phyloP scores from a whole-genome alignment of 768 basidiomycete species.

The Omphalotus guepiniiformis region DNA sequence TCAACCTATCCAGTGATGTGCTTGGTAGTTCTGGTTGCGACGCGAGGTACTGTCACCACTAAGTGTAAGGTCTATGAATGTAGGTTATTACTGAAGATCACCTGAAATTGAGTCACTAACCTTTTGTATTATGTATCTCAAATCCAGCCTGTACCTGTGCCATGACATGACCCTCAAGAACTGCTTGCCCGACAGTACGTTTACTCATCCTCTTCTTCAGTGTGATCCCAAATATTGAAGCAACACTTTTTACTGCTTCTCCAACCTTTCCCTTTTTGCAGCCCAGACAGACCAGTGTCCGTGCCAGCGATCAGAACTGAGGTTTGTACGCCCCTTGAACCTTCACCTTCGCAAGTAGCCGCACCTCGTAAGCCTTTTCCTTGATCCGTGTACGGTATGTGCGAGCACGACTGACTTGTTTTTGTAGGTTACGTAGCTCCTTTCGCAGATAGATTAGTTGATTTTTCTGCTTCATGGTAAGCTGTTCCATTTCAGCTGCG shows the following conservation, averaged over 20 bases:
- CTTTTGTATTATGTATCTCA: no score
- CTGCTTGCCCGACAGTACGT: constrained; percentile 3
- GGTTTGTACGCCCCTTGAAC: constrained; percentile 11
- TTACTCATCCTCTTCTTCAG: constrained; percentile 9
- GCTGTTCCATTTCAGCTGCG: no score
- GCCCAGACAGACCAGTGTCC: constrained; percentile 10
- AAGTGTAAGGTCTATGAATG: constrained; percentile 1
- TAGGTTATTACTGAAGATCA: no score
- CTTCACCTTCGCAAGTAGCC: no score
- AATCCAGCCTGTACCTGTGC: constrained; percentile 3
- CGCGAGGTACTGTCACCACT: constrained; percentile 3
- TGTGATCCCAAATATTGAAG: constrained; percentile 7
- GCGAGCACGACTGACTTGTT: no score
- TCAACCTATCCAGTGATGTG: no score
- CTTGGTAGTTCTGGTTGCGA: background rate
- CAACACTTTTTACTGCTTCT: constrained; percentile 8
- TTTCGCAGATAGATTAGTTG: no score
- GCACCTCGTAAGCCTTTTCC: no score
- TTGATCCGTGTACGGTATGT: no score
- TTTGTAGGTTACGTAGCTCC: no score
- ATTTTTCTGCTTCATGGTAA: no score
- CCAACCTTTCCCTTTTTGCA: constrained; percentile 12
- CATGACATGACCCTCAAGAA: constrained; percentile 10
- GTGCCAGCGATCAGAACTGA: constrained; percentile 7
- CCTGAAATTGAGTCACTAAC: no score